Conservation (phyloP, 192 early-diverging fungal species). For the Backusella mclennaniae region DNA sequence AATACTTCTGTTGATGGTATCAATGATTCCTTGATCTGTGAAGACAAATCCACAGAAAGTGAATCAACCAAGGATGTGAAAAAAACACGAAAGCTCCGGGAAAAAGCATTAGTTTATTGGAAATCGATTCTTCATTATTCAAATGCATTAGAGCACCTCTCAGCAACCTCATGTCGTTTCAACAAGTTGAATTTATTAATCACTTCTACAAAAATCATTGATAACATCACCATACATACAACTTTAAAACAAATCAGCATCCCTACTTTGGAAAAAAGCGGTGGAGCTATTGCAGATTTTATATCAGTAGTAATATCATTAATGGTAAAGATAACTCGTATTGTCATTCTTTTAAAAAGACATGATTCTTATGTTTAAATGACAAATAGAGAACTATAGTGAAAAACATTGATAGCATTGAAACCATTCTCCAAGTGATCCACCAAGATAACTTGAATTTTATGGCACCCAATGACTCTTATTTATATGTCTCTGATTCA, state of each 20-base stretch:
- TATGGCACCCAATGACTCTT: neutral
- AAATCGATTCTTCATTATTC: neutral
- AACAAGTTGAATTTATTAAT: neutral
- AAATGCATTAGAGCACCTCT: neutral
- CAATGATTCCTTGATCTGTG: neutral
- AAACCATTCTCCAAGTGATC: slow-evolving; percentile 3
- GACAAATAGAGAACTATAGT: neutral
- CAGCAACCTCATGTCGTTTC: neutral
- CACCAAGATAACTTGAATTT: neutral
- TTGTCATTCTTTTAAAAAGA: neutral
- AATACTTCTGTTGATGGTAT: neutral
- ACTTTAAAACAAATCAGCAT: neutral
- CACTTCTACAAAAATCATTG: neutral
- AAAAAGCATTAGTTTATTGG: neutral
- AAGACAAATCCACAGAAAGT: neutral
- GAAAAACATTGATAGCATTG: neutral
- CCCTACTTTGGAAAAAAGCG: neutral
- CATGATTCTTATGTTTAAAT: no score
- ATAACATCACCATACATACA: neutral
- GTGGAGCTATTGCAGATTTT: neutral
- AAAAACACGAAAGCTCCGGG: neutral
- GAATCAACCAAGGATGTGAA: neutral
- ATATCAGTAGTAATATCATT: neutral
- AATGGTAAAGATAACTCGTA: neutral
- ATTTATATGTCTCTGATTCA: neutral